phyloP scores from a whole-genome alignment of 2,329 filamentous ascomycete species.

The Phyllosticta capitalensis region DNA sequence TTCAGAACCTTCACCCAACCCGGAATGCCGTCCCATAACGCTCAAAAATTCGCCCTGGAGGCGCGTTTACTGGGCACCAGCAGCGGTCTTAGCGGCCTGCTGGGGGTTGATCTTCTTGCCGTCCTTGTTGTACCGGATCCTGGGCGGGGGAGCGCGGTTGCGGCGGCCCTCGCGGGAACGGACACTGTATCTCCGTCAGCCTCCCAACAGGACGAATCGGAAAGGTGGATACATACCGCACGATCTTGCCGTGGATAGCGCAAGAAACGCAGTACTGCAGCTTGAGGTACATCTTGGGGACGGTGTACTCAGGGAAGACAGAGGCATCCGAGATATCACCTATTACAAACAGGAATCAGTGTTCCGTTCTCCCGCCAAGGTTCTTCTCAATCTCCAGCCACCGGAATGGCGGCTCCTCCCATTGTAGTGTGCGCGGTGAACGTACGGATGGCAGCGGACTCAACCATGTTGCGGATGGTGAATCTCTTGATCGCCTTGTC shows the following conservation, averaged over 20 bases:
- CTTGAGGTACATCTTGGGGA: constrained; percentile 99
- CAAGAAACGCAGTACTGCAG: constrained; percentile 99
- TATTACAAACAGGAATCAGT: constrained; percentile 30
- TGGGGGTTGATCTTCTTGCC: constrained; percentile 98
- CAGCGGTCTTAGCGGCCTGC: constrained; percentile 58
- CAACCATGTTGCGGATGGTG: constrained; percentile 99
- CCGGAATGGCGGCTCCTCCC: not conserved
- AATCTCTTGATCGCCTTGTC: constrained; percentile 99
- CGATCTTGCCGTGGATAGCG: constrained; percentile 99
- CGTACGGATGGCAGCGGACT: constrained; percentile 99
- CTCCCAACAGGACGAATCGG: not conserved
- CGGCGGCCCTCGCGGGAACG: constrained; percentile 93
- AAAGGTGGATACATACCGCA: constrained; percentile 67
- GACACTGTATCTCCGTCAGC: constrained; percentile 53
- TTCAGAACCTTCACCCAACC: constrained; percentile 6
- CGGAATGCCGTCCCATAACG: not conserved
- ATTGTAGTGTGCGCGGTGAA: constrained; percentile 24
- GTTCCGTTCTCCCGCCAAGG: constrained; percentile 16
- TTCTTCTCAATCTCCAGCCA: constrained; percentile 11
- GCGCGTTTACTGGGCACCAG: constrained; percentile 12
- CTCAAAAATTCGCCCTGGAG: not conserved
- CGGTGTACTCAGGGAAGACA: constrained; percentile 97
- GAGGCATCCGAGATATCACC: constrained; percentile 99
- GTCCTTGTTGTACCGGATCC: constrained; percentile 99
- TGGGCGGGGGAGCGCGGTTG: constrained; percentile 96